Evolutionary conservation across 108 stramenopile genomes (phyloP), one percentile per base, ranked within the genome.

Genomic region (Cyclotella atomus): DNA sequence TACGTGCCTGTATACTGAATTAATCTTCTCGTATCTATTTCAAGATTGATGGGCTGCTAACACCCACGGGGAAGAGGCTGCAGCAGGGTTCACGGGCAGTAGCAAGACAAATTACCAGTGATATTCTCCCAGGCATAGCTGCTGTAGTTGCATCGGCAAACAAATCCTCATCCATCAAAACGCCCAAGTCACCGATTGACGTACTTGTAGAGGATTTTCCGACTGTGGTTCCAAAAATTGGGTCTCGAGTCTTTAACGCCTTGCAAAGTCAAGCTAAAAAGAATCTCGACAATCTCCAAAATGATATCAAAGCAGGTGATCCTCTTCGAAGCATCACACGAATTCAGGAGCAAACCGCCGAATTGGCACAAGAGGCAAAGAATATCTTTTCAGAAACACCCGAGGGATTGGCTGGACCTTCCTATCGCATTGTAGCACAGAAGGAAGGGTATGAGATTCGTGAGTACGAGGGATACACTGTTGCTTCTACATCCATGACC

Each of bases 341-440:
- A 0, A 71, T 91, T 35, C 77, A 85, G 46, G 77, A 87, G 64
- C 92, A 94, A 75, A 83, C 88, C 5, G 70, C 79, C 16, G 87
- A 88, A 45, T 45, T 94, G 44, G 81, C 83, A 19, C 70, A 83
- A 35, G 92, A 94, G 70, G 90, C 87, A 0, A 73, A 66, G 17
- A 94, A 94, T 65, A 81, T 95, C 0, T 91, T 91, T 72, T 57
- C 85, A 38, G 91, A 91, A 80, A 91, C 87, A 35, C 95, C 95
- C 12, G 95, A 88, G 65, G 91, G 93, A 20, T 69, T 96, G 54
- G 75, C 81, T 19, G 90, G 86, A 63, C 92, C 95, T 32, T 43
- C 80, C 2, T 96, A 92, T 69, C 79, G 74, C 34, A 86, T 96
- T 23, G 59, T 92, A 0, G 80, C 77, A 10, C 65, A 56, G 10